Conservation (phyloP, 331 rosid genomes). For the Malus hybrid region DNA sequence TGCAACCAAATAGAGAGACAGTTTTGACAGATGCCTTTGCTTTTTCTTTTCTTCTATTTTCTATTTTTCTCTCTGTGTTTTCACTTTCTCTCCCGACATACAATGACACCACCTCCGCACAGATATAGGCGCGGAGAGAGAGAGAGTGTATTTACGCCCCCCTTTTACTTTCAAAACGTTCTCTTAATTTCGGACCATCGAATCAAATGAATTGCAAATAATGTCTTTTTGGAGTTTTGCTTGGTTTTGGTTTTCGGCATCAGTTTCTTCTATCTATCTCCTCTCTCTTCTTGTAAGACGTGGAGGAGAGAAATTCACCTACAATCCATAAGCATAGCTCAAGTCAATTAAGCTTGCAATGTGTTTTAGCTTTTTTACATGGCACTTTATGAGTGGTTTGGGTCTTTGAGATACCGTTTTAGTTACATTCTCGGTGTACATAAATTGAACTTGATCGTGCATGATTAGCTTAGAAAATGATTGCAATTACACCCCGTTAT, state of each 20-base stretch:
- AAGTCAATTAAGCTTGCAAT: too few relatives aligned
- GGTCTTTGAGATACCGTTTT: too few relatives aligned
- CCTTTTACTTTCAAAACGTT: rapidly evolving
- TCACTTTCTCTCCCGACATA: conserved; percentile 9
- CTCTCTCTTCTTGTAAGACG: background rate
- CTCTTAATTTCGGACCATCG: rapidly evolving
- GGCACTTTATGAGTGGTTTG: too few relatives aligned
- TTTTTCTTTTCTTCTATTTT: background rate
- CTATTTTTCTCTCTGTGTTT: conserved; percentile 1
- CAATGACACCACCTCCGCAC: conserved; percentile 22
- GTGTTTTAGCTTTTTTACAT: too few relatives aligned
- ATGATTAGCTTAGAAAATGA: too few relatives aligned
- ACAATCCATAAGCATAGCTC: too few relatives aligned
- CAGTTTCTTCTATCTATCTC: conserved; percentile 14
- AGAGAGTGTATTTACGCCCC: background rate
- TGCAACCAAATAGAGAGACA: conserved; percentile 19
- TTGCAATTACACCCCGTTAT: too few relatives aligned
- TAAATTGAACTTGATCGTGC: too few relatives aligned
- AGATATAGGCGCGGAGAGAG: conserved; percentile 13
- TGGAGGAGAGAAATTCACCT: background rate
- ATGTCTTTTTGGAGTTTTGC: conserved; percentile 8
- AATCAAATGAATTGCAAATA: background rate
- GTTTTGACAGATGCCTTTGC: conserved; percentile 15
- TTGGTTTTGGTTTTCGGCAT: conserved; percentile 12
- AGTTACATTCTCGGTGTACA: too few relatives aligned